Conservation (phyloP, 1,139 yeast species). For the Candida tunisiensis region DNA sequence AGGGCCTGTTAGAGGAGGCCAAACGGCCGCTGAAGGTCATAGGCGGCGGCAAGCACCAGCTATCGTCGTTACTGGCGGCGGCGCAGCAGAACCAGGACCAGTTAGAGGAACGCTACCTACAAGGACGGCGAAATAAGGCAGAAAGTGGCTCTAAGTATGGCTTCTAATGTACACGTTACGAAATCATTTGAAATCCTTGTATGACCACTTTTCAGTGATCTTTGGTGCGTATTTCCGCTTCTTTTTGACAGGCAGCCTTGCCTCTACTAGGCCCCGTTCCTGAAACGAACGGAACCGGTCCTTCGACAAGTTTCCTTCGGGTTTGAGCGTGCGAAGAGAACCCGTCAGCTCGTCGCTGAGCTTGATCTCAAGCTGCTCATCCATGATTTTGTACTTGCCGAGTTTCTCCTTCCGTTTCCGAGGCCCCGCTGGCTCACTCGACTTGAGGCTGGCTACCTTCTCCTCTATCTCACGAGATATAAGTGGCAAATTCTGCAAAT, state of each 20-base stretch:
- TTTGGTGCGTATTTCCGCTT: slow-evolving; percentile 19
- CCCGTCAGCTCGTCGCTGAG: slow-evolving; percentile 79
- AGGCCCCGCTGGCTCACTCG: slow-evolving; percentile 4
- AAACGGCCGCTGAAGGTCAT: slow-evolving; percentile 13
- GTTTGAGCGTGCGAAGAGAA: slow-evolving; percentile 66
- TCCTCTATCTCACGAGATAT: slow-evolving; percentile 9
- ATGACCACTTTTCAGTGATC: slow-evolving; percentile 44
- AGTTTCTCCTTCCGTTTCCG: slow-evolving; percentile 12
- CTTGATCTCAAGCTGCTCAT: slow-evolving; percentile 66
- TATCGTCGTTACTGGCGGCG: slow-evolving; percentile 12
- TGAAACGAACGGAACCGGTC: slow-evolving; percentile 76
- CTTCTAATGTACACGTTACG: slow-evolving; percentile 5
- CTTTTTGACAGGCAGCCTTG: slow-evolving; percentile 59
- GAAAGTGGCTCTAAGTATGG: slow-evolving; percentile 14
- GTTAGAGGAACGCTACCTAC: slow-evolving; percentile 12
- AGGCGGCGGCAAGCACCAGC: slow-evolving; percentile 14
- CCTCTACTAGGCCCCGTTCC: slow-evolving; percentile 70
- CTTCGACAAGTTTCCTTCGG: slow-evolving; percentile 78
- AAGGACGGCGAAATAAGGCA: slow-evolving; percentile 8
- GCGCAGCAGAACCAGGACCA: slow-evolving; percentile 15
- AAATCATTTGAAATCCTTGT: slow-evolving; percentile 82
- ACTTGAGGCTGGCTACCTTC: slow-evolving; percentile 4
- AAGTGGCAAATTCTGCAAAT: slow-evolving; percentile 25
- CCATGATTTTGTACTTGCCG: slow-evolving; percentile 20
- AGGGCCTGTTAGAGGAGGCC: slow-evolving; percentile 9